phyloP scores from a whole-genome alignment of 352 stramenopile genomes.

The Phytophthora colocasiae region DNA sequence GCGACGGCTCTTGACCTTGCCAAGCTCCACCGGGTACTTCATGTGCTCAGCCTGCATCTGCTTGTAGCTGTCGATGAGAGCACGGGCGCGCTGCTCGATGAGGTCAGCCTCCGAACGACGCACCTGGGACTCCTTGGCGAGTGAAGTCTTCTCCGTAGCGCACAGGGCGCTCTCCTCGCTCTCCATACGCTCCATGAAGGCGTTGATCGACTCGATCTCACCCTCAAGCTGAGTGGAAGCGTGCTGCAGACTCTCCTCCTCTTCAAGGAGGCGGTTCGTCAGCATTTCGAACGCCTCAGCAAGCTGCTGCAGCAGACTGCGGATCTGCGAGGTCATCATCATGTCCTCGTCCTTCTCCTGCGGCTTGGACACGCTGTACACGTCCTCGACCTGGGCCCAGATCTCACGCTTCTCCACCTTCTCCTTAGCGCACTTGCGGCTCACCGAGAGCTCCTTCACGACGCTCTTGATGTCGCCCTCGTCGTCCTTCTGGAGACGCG shows the following conservation, averaged over 20 bases:
- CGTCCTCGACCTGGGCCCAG: slow-evolving; percentile 85
- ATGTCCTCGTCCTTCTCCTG: slow-evolving; percentile 93
- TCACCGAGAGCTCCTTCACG: slow-evolving; percentile 65
- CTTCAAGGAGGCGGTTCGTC: slow-evolving; percentile 84
- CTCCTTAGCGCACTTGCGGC: slow-evolving; percentile 68
- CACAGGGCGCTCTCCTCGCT: slow-evolving; percentile 86
- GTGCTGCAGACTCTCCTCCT: slow-evolving; percentile 87
- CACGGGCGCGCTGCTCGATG: slow-evolving; percentile 85
- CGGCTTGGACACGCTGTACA: slow-evolving; percentile 82
- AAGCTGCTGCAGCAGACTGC: slow-evolving; percentile 84
- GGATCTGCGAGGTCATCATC: slow-evolving; percentile 93
- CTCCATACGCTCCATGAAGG: slow-evolving; percentile 92
- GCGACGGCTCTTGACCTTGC: slow-evolving; percentile 84
- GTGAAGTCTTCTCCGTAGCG: slow-evolving; percentile 86
- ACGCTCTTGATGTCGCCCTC: slow-evolving; percentile 81
- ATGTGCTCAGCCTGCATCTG: slow-evolving; percentile 87
- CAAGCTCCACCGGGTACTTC: slow-evolving; percentile 84
- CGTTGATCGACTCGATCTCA: slow-evolving; percentile 89
- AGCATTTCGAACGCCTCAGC: slow-evolving; percentile 91
- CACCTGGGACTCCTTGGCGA: slow-evolving; percentile 86
- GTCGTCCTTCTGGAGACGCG: slow-evolving; percentile 86
- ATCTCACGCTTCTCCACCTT: slow-evolving; percentile 89
- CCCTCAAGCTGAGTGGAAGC: slow-evolving; percentile 83
- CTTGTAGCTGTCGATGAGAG: slow-evolving; percentile 90
- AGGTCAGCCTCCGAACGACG: slow-evolving; percentile 81